A percentile compares a stretch with the other conserved stretches of the same genome.
phyloP scores from a whole-genome alignment of 2,329 filamentous ascomycete genomes.

The Verticillium albo-atrum region DNA sequence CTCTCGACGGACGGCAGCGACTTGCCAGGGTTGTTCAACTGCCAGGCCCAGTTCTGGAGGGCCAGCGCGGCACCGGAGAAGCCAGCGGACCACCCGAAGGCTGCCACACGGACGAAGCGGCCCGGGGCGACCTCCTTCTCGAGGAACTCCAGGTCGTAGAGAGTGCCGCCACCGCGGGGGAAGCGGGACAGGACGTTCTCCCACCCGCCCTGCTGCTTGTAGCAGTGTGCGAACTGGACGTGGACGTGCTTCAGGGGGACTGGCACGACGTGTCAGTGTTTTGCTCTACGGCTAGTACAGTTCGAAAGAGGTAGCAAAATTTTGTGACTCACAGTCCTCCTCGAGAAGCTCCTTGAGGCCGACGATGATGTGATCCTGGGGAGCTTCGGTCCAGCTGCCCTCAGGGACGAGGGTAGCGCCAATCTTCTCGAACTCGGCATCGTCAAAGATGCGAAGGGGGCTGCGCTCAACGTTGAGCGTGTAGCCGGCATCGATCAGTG shows the following conservation, averaged over 20 bases:
- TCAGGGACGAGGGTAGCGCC: slow-evolving; percentile 63
- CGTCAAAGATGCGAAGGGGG: slow-evolving; percentile 61
- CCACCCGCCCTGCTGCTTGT: slow-evolving; percentile 73
- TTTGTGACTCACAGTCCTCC: slow-evolving; percentile 49
- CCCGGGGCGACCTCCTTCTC: slow-evolving; percentile 58
- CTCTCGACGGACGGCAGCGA: slow-evolving; percentile 61
- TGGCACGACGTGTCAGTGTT: slow-evolving; percentile 7
- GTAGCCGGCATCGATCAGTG: slow-evolving; percentile 65
- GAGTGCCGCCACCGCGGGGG: slow-evolving; percentile 67
- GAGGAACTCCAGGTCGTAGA: slow-evolving; percentile 86
- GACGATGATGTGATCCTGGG: slow-evolving; percentile 65
- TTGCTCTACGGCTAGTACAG: background rate
- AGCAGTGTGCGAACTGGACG: slow-evolving; percentile 70
- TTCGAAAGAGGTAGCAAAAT: background rate
- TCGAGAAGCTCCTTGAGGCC: slow-evolving; percentile 76
- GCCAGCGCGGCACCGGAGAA: slow-evolving; percentile 72
- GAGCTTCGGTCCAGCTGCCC: slow-evolving; percentile 64
- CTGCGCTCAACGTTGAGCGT: slow-evolving; percentile 63
- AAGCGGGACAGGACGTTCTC: slow-evolving; percentile 75
- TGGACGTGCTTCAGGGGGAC: slow-evolving; percentile 69
- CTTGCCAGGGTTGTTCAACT: slow-evolving; percentile 66
- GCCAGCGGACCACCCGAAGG: slow-evolving; percentile 71
- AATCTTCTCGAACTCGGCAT: slow-evolving; percentile 55
- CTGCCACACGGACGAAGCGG: slow-evolving; percentile 56
- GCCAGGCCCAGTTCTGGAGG: slow-evolving; percentile 78